Evolutionary conservation across 805 yeast genomes (phyloP), one percentile per base, ranked within the genome.

Genomic region (Candida vartiovaarae): DNA sequence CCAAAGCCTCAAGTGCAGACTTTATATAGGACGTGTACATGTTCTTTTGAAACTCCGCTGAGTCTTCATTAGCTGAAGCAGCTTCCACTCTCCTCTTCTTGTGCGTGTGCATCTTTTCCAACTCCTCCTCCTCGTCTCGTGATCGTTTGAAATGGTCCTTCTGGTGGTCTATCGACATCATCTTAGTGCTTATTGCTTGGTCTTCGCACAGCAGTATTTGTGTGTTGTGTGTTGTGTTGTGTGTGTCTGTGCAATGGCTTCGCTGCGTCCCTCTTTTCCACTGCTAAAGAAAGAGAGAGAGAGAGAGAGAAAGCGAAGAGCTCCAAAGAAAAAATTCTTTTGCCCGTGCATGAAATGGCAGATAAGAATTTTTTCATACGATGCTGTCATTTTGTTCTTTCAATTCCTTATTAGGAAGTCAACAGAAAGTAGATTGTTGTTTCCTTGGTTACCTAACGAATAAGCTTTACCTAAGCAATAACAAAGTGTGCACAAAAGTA

Each of bases 1-100:
- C 89, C 55, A 84, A 66, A 42, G 82, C 75, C 39, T 80, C 84
- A 50, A 87, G 64, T 29, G 91, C 93, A 42, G 85, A 72, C 51
- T 73, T 72, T 32, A 84, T 78, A 55, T 74, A 74, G 35, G 74
- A 59, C 32, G 56, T 49, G 51, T 65, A 68, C 61, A 68, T 58
- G 38, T 63, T 63, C 32, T 59, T 46, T 7, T 68, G 63, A 43
- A 68, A 64, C 36, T 44, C 49, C 10, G 28, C 37, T 9, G 40
- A 20, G 26, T 24, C 41, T 32, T 41, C 42, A 28, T 42, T 43
- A 3, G 40, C 35, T 32, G 43, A 31, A 33, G 27, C 31, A 9
- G 24, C 27, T 6, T 40, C 38, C 32, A 44, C 30, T 38, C 40
- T 44, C 39, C 48, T 43, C 42, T 43, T 45, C 43, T 41, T 36